Base-by-base conservation (phyloP, 2,329 filamentous ascomycete genomes). In the Orbilia brochopaga region DNA sequence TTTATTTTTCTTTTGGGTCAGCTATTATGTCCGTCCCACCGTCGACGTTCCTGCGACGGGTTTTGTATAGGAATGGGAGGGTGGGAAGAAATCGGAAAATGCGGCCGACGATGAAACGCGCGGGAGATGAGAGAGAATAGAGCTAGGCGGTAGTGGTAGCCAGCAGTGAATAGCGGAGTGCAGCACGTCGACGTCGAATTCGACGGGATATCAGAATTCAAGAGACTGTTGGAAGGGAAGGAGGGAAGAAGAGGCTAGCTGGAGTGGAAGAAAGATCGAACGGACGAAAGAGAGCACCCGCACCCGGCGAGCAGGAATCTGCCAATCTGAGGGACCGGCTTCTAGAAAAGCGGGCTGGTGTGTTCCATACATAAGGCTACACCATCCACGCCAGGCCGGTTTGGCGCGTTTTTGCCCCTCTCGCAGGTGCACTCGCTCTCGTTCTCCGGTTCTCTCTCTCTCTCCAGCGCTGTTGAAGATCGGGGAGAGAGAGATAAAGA, bases 341-440 rank as follows among this genome's bases (percentile, higher is more conserved):
- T 69, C 62, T 58, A 62, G 62, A 58, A 69, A 62, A 63, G 58
- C 65, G 58, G 65, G 57, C 58, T 62, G 65, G 58, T 53, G 65
- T 69, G 65, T 69, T 69, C 65, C 65, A 63, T 69, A 69, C 65
- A 69, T 69, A 21, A 54, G 57, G 57, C 58, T 62, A 58, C 57
- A 56, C 55, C 57, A 58, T 62, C 65, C 58, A 62, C 52, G 46
- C 52, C 58, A 52, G 50, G 65, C 57, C 46, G 50, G 37, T 42
- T 42, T 15, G 5, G 13, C 37, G 37, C 37, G 37, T 42, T 42
- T n/a, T 42, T 42, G 37, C 37, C 37, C 37, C 37, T 42, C 37
- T 42, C 37, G n/a, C n/a, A n/a, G n/a, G n/a, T n/a, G n/a, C n/a
- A n/a, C n/a, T n/a, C n/a, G 37, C 37, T 13, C 37, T 60, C 55